These are phyloP conservation scores for Cladosporium cucumerinum DNA, from an alignment of 2,329 filamentous ascomycete genomes.

Conservation along the genomic window DNA sequence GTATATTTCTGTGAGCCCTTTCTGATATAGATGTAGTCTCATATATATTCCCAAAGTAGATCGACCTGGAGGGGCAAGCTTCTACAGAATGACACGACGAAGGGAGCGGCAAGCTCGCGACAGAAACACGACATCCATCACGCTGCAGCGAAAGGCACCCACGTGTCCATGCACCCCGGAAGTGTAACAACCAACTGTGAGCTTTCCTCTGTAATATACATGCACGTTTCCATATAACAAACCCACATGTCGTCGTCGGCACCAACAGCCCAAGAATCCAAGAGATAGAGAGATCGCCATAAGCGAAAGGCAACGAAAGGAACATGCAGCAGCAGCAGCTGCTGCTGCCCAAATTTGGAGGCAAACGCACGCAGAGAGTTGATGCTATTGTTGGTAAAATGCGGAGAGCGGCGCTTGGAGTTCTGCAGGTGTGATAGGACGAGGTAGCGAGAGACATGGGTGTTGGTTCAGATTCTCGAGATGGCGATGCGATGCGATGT, in stretches of 20 bases:
- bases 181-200: not conserved
- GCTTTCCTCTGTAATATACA: not conserved
- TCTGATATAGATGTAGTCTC: not conserved
- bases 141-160: too few relatives aligned
- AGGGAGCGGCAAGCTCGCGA: too few relatives aligned
- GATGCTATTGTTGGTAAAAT: not conserved
- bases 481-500: not conserved
- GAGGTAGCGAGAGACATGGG: not conserved
- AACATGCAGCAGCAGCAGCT: not conserved
- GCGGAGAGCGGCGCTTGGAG: not conserved
- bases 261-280: not conserved
- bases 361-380: not conserved
- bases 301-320: not conserved
- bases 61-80: not conserved
- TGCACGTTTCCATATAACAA: not conserved
- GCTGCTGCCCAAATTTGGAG: not conserved
- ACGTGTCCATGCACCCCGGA: not conserved
- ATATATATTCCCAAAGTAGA: not conserved
- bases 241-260: not conserved
- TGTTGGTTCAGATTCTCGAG: not conserved
- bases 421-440: not conserved
- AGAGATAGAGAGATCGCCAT: not conserved
- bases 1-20: not conserved
- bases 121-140: not conserved
- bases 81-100: too few relatives aligned